Base-by-base conservation (phyloP, 2,329 filamentous ascomycete genomes). In the Cladophialophora psammophila region DNA sequence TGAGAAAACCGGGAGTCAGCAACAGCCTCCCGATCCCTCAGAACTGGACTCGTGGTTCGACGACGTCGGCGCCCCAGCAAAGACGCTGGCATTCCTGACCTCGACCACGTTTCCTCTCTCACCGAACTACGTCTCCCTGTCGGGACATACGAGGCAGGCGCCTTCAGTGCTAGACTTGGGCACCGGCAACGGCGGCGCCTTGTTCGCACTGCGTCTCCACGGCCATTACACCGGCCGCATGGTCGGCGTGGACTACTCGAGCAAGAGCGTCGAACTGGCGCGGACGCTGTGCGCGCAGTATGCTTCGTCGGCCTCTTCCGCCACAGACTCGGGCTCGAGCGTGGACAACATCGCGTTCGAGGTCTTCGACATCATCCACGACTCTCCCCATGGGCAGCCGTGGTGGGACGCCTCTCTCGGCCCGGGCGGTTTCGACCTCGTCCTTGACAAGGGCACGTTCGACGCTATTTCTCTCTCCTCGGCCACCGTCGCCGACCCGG, bases 401-500 rank as follows among this genome's bases (percentile, higher is more conserved):
- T 82, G 80, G 78, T 82, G 78, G 73, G 26, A 26, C 26, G 82
- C 72, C 42, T 75, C 75, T 50, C 73, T 78, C 36, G 73, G 73
- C 0, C 77, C 78, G 0, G 91, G 91, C 26, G 26, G 26, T 0
- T 98, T 94, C 81, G 93, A 98, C 78, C 88, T 97, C 0, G 90
- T 97, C 0, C 86, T 97, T n/a, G 95, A 99, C 80, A 99, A 99
- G 81, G 95, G 95, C 53, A 99, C 95, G 0, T 99, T 98, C 77
- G 95, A 99, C 82, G 95, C 95, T 10, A 91, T 99, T 38, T 93
- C 89, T 58, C 82, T 98, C n/a, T 80, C 78, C 13, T 78, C 74
- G 9, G 78, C 80, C 66, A 74, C 70, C 8, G 69, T 69, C 15
- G 42, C 35, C 18, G 54, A 65, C n/a, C 50, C 58, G 8, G 55